phyloP scores from a whole-genome alignment of 306 rosid genomes.

The Gynostemma pentaphyllum region DNA sequence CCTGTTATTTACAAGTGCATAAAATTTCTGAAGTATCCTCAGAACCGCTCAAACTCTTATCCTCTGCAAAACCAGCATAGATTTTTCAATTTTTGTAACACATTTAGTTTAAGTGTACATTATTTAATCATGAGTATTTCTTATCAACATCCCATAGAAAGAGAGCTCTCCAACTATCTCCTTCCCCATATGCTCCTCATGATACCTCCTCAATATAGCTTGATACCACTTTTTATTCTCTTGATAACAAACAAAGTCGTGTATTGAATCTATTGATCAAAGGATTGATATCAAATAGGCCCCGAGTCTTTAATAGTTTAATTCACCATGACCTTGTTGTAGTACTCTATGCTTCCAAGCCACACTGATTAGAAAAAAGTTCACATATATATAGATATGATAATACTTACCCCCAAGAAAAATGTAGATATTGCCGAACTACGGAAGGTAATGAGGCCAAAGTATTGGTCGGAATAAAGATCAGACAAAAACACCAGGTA shows the following conservation, averaged over 20 bases:
- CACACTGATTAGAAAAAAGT: background rate
- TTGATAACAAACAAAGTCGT: background rate
- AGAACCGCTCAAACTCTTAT: too few relatives aligned
- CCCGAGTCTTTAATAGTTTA: too few relatives aligned
- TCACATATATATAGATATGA: background rate
- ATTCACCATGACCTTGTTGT: too few relatives aligned
- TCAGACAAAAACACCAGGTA: constrained; percentile 72
- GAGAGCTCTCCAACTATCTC: background rate
- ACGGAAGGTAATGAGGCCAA: constrained; percentile 37
- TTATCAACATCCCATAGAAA: background rate
- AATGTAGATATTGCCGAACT: constrained; percentile 54
- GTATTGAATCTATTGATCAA: background rate
- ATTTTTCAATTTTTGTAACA: background rate
- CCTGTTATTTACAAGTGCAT: too few relatives aligned
- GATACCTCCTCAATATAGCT: background rate
- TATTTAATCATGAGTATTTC: background rate
- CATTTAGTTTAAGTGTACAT: background rate
- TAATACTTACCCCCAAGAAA: constrained; percentile 59
- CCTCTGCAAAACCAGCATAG: background rate
- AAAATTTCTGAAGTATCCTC: too few relatives aligned
- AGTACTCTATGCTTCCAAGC: too few relatives aligned
- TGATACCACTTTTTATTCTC: background rate
- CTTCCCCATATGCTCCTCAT: background rate
- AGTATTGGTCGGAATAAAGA: constrained; percentile 48
- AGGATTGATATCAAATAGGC: background rate